Conservation (phyloP, 495 filamentous ascomycete genomes). For the Penicillium flavigenum region DNA sequence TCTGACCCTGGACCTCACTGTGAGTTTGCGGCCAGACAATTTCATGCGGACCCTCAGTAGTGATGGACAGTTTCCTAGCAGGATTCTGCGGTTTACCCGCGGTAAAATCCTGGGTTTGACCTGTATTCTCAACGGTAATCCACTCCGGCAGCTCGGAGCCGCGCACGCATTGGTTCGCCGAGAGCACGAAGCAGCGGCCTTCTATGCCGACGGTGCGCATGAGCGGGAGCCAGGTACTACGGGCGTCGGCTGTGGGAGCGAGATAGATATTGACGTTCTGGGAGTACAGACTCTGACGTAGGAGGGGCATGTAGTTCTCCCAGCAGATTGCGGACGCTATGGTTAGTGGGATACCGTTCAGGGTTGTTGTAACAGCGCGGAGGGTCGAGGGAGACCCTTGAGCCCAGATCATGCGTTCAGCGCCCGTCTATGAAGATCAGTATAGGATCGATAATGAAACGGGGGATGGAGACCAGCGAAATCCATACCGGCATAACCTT, state of each 20-base stretch:
- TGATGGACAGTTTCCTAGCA: constrained; percentile 33
- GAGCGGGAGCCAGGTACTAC: constrained; percentile 79
- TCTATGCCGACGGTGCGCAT: constrained; percentile 81
- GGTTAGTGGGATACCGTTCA: constrained; percentile 73
- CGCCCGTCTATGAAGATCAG: constrained; percentile 57
- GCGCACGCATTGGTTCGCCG: constrained; percentile 77
- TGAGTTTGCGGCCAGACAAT: constrained; percentile 47
- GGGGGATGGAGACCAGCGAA: neutral
- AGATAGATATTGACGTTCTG: constrained; percentile 94
- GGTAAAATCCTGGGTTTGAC: neutral
- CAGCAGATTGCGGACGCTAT: constrained; percentile 90
- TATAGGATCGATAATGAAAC: neutral
- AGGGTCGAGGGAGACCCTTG: constrained; percentile 81
- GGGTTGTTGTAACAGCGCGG: constrained; percentile 74
- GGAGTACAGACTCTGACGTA: constrained; percentile 75
- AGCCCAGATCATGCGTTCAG: constrained; percentile 84
- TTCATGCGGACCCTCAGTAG: constrained; percentile 53
- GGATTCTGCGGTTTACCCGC: constrained; percentile 8
- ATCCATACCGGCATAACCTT: constrained; percentile 82
- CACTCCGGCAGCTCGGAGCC: constrained; percentile 56
- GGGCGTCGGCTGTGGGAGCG: constrained; percentile 83
- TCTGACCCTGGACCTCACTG: neutral
- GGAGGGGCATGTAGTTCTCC: constrained; percentile 96
- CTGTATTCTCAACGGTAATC: constrained; percentile 38
- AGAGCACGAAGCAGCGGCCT: constrained; percentile 82